phyloP scores from a whole-genome alignment of 2,329 filamentous ascomycete genomes.

The Cryphonectria radicalis region DNA sequence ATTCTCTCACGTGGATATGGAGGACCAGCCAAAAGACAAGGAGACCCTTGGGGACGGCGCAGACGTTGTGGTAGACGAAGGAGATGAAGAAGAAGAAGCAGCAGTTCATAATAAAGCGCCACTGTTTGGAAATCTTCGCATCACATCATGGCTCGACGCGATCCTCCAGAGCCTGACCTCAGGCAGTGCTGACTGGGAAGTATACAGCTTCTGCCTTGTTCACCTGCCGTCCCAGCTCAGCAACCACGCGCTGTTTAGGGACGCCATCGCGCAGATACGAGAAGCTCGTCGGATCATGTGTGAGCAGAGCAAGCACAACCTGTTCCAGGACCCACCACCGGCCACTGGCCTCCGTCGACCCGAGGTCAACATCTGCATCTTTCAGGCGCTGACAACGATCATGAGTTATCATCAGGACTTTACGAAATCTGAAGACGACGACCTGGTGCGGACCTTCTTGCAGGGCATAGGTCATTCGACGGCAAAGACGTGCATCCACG shows the following conservation, averaged over 20 bases:
- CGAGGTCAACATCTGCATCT: slow-evolving; percentile 87
- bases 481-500: slow-evolving; percentile 92
- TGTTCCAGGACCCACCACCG: slow-evolving; percentile 79
- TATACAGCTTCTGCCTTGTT: slow-evolving; percentile 88
- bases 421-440: slow-evolving; percentile 82
- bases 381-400: slow-evolving; percentile 84
- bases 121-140: slow-evolving; percentile 56
- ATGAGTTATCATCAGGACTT: slow-evolving; percentile 90
- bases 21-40: slow-evolving; percentile 22
- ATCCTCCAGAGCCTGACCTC: slow-evolving; percentile 75
- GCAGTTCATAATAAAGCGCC: slow-evolving; percentile 25
- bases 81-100: slow-evolving; percentile 29
- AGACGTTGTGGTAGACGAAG: slow-evolving; percentile 25
- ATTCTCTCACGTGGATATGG: slow-evolving; percentile 43
- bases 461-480: slow-evolving; percentile 86
- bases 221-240: slow-evolving; percentile 86
- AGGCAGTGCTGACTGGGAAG: slow-evolving; percentile 78
- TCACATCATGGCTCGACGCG: slow-evolving; percentile 75
- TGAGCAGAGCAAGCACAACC: slow-evolving; percentile 78
- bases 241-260: slow-evolving; percentile 84
- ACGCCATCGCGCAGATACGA: slow-evolving; percentile 74
- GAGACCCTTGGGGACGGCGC: slow-evolving; percentile 31
- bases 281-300: slow-evolving; percentile 77
- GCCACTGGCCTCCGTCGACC: slow-evolving; percentile 81
- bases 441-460: slow-evolving; percentile 85